Conservation (phyloP, 805 yeast species). For the Wilhelminamyces savonicus region DNA sequence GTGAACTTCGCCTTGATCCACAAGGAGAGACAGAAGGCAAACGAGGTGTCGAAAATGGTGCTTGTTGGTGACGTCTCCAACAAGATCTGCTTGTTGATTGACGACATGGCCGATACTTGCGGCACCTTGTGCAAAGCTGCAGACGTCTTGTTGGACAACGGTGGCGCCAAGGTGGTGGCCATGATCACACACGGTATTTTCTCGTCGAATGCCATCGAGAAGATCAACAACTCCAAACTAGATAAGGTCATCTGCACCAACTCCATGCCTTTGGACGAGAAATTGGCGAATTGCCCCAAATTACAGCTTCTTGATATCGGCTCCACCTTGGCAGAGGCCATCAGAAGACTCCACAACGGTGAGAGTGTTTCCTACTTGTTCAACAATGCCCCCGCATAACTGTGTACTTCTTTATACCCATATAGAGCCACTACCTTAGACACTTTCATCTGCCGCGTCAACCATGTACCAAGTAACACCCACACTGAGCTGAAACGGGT, state of each 20-base stretch:
- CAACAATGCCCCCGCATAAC: constrained; percentile 50
- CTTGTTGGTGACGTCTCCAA: constrained; percentile 78
- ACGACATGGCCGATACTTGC: constrained; percentile 89
- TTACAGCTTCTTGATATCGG: constrained; percentile 66
- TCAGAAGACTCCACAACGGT: constrained; percentile 81
- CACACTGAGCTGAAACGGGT: constrained; percentile 60
- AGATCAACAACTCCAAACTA: constrained; percentile 61
- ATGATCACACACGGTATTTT: constrained; percentile 80
- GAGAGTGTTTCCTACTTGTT: constrained; percentile 78
- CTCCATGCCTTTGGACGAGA: constrained; percentile 71
- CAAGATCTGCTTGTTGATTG: constrained; percentile 71
- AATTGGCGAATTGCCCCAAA: constrained; percentile 50
- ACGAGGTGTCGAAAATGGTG: constrained; percentile 80
- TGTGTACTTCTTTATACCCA: no score
- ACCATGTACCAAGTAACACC: constrained; percentile 63
- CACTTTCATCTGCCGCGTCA: constrained; percentile 37
- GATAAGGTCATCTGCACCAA: constrained; percentile 73
- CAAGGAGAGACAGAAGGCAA: constrained; percentile 78
- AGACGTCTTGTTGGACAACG: constrained; percentile 61
- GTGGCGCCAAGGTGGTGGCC: constrained; percentile 70
- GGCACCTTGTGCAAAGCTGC: constrained; percentile 83
- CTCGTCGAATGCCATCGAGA: constrained; percentile 67
- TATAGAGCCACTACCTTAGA: no score
- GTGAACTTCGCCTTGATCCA: constrained; percentile 79
- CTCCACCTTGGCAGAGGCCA: constrained; percentile 72